Percentiles rank a stretch among this genome's conserved stretches.
These are phyloP conservation scores for Cucumis hystrix DNA, from an alignment of 306 rosid species.

Conservation along the genomic window DNA sequence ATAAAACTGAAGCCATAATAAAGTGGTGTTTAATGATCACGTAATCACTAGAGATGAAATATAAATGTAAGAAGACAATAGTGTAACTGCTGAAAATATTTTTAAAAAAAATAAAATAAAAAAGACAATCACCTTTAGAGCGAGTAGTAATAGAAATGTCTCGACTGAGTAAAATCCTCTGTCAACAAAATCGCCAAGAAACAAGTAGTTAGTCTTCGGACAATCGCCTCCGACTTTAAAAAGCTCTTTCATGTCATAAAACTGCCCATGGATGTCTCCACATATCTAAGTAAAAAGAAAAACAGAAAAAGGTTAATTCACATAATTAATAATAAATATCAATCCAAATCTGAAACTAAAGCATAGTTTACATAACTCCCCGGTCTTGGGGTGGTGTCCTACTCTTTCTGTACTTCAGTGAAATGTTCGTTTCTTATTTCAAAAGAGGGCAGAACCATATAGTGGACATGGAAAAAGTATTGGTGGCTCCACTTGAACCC, in stretches of 20 bases:
- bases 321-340: slow-evolving; percentile 4
- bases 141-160: slow-evolving; percentile 86
- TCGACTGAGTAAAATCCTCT: slow-evolving; percentile 94
- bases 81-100: background rate
- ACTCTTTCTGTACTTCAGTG: background rate
- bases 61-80: background rate
- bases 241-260: slow-evolving; percentile 98
- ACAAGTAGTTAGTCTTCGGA: slow-evolving; percentile 88
- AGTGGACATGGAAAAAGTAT: background rate
- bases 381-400: background rate
- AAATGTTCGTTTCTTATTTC: background rate
- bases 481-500: background rate
- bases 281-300: slow-evolving; percentile 52
- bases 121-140: slow-evolving; percentile 64
- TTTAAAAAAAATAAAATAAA: background rate
- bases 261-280: slow-evolving; percentile 97
- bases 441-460: background rate
- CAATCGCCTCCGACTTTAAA: slow-evolving; percentile 99
- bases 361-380: background rate
- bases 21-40: background rate
- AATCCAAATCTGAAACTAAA: background rate
- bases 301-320: slow-evolving; percentile 2
- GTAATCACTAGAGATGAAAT: background rate
- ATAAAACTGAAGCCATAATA: background rate
- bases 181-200: slow-evolving; percentile 98